These are phyloP conservation scores for Naegleria fowleri DNA, from an alignment of 208 protist genomes.

Conservation along the genomic window DNA sequence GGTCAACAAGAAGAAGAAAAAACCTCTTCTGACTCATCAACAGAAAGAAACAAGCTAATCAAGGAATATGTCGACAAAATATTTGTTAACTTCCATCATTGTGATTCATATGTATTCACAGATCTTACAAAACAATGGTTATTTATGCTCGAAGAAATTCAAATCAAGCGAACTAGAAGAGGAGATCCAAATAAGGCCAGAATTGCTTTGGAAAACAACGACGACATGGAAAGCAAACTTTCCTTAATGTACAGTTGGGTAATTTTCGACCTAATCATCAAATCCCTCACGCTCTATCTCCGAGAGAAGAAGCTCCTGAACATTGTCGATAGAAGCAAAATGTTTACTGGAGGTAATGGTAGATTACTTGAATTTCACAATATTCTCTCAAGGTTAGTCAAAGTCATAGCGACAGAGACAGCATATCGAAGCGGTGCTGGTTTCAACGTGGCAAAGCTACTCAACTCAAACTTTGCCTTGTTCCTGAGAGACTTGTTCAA, in stretches of 20 bases:
- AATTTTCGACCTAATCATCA: slow-evolving; percentile 52
- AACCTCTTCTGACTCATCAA: neutral
- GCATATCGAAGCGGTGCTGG: neutral
- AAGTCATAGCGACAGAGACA: neutral
- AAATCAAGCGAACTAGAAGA: neutral
- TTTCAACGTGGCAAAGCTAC: slow-evolving; percentile 21
- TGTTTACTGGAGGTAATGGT: neutral
- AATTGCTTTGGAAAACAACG: neutral
- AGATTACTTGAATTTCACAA: slow-evolving; percentile 8
- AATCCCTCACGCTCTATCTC: slow-evolving; percentile 44
- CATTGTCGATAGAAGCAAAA: neutral
- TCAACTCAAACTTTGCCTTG: slow-evolving; percentile 46
- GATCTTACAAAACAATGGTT: neutral
- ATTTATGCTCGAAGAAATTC: neutral
- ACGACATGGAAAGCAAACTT: neutral
- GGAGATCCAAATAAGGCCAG: neutral
- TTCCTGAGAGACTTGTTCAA: slow-evolving; percentile 51
- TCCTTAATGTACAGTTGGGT: slow-evolving; percentile 41
- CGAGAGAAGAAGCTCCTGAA: neutral
- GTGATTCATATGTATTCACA: neutral
- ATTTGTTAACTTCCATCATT: neutral
- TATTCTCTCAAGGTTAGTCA: neutral
- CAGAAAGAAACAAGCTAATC: neutral
- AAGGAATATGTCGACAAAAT: slow-evolving; percentile 6
- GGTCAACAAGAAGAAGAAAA: neutral